Conservation (phyloP, 768 basidiomycete species). For the Stropharia rugosoannulata region DNA sequence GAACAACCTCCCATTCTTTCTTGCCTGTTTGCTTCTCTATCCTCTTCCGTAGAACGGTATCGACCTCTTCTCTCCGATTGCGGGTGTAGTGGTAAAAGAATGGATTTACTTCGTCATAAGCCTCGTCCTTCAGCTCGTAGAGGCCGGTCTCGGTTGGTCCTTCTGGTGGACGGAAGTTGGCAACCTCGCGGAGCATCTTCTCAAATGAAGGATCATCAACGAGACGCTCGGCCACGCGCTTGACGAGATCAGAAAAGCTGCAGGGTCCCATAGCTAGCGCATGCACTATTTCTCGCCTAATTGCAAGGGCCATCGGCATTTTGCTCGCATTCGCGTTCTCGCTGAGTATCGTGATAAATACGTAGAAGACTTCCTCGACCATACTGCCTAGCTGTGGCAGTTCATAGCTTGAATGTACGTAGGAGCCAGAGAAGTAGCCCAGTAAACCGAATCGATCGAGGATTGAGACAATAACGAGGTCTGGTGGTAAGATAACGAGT, state of each 20-base stretch:
- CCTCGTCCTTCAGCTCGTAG: conserved; percentile 87
- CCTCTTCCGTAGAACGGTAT: conserved; percentile 66
- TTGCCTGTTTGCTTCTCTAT: conserved; percentile 58
- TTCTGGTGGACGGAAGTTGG: conserved; percentile 82
- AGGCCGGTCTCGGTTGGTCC: conserved; percentile 73
- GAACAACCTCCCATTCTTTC: conserved; percentile 57
- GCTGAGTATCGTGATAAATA: conserved; percentile 83
- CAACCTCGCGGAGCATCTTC: conserved; percentile 71
- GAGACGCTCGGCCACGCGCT: conserved; percentile 87
- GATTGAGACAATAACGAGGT: conserved; percentile 78
- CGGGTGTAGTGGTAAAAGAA: conserved; percentile 96
- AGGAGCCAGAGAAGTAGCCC: conserved; percentile 74
- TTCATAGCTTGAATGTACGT: conserved; percentile 60
- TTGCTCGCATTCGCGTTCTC: conserved; percentile 77
- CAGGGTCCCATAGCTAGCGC: conserved; percentile 86
- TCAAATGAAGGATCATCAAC: conserved; percentile 85
- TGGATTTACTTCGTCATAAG: conserved; percentile 86
- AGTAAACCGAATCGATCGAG: conserved; percentile 87
- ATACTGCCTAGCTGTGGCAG: conserved; percentile 72
- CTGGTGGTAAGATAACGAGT: conserved; percentile 75
- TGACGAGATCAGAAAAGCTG: conserved; percentile 87
- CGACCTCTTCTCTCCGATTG: conserved; percentile 92
- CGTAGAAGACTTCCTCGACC: conserved; percentile 89
- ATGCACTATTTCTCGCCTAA: conserved; percentile 87
- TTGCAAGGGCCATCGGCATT: conserved; percentile 59